Base-by-base conservation (phyloP, 148 eudicot genomes). In the Camellia japonica region DNA sequence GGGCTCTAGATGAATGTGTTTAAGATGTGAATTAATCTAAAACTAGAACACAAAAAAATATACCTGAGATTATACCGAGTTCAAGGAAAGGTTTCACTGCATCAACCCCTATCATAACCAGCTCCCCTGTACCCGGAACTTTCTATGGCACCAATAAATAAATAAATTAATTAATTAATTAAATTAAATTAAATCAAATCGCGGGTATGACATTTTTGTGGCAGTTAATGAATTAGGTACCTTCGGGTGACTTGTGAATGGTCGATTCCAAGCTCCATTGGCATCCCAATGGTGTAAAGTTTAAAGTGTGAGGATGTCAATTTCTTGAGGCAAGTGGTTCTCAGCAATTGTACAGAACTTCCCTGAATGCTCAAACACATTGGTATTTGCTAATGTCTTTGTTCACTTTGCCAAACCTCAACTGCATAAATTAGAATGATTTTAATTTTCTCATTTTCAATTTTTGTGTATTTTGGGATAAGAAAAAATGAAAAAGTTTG, bases 231-330 rank as follows among this genome's bases (percentile, higher is more conserved):
- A 23, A 23, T 23, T 23, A 23, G 30, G 30, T 55, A 87, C 90
- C 90, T 87, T 87, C 3, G 90, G 87, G 55, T 87, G 90, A 71
- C 86, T 77, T 15, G 86, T 85, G 82, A 87, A 87, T 7, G 90
- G 87, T 60, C 85, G 68, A 56, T 71, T 83, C 90, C 88, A 85
- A 52, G 79, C 73, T 67, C 86, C 86, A 73, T 83, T 72, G 11
- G 85, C 76, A 73, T 85, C 81, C 86, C 90, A 87, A 30, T 76
- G 62, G 13, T 75, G 78, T 65, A 73, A 47, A n/a, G 87, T 85
- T 76, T 81, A 62, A 0, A 87, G 81, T 4, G 90, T 78, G 1
- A 10, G 55, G 42, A 83, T 77, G 76, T 87, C 86, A 42, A 87
- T 79, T 72, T 87, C 90, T 73, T 87, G 86, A 72, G 90, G 90